Conservation (phyloP, 2,329 filamentous ascomycete species). For the Cladosporium sphaerospermum region DNA sequence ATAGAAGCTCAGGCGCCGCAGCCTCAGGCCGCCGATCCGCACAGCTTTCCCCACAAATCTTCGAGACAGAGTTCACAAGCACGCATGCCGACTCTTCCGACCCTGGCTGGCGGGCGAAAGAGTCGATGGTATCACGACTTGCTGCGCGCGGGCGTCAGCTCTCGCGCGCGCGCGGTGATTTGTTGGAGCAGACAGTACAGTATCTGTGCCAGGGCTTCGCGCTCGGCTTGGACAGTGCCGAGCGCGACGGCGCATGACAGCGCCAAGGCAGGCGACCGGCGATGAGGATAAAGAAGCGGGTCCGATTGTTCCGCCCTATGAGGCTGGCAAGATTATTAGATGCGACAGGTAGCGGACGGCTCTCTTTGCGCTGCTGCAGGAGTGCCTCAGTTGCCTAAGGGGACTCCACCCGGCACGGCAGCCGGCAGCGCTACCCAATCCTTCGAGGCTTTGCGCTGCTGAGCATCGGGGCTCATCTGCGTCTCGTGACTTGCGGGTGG, state of each 20-base stretch:
- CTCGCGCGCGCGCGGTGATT: too few species aligned
- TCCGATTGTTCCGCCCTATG: background rate
- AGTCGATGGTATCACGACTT: too few species aligned
- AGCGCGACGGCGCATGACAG: background rate
- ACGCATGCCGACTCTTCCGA: too few species aligned
- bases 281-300: background rate
- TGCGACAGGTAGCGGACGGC: background rate
- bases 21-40: too few species aligned
- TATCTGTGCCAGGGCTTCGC: too few species aligned
- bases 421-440: background rate
- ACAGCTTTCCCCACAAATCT: too few species aligned
- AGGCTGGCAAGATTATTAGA: background rate
- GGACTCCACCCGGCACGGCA: background rate
- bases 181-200: too few species aligned
- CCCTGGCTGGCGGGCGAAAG: too few species aligned
- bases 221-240: too few species aligned
- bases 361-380: background rate
- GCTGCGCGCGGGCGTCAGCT: too few species aligned
- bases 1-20: too few species aligned
- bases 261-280: background rate
- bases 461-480: conserved; percentile 2
- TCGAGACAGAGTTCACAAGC: too few species aligned
- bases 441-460: background rate
- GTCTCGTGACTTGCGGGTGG: conserved; percentile 4
- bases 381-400: background rate